A percentile compares a stretch with the other conserved stretches of the same genome.
Conservation (phyloP, 2,329 filamentous ascomycete genomes). For the Graphilbum fragrans region DNA sequence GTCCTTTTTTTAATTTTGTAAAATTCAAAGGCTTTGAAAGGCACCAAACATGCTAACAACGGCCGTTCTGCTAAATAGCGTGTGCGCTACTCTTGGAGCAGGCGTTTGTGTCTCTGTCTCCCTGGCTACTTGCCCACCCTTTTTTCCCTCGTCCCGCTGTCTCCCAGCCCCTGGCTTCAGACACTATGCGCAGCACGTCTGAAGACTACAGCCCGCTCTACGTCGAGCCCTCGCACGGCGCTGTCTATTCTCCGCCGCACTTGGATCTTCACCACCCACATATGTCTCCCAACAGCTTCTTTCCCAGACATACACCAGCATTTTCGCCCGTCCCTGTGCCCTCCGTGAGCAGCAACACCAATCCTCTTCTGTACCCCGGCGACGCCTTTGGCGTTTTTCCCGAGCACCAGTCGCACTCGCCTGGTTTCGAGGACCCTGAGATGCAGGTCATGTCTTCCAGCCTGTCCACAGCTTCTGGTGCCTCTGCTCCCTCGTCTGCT, state of each 20-base stretch:
- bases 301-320: slow-evolving; percentile 6
- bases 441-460: slow-evolving; percentile 40
- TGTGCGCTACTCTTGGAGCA: too few species aligned
- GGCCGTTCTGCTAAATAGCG: too few species aligned
- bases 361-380: slow-evolving; percentile 36
- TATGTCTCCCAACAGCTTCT: slow-evolving; percentile 10
- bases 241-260: slow-evolving; percentile 7
- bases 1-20: too few species aligned
- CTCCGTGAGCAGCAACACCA: slow-evolving; percentile 30
- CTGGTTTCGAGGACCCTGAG: slow-evolving; percentile 38
- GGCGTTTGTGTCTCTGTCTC: too few species aligned
- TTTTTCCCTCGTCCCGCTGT: neutral
- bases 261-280: slow-evolving; percentile 7
- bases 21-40: too few species aligned
- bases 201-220: slow-evolving; percentile 13
- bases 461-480: slow-evolving; percentile 48
- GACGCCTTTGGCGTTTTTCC: slow-evolving; percentile 28
- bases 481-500: slow-evolving; percentile 53
- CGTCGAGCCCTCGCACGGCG: slow-evolving; percentile 11
- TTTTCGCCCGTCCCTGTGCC: slow-evolving; percentile 23
- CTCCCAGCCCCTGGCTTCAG: neutral
- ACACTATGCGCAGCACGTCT: slow-evolving; percentile 9
- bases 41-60: too few species aligned
- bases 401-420: slow-evolving; percentile 32
- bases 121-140: neutral